Conservation (phyloP, 2,329 filamentous ascomycete genomes). For the Tetracladium maxilliforme region DNA sequence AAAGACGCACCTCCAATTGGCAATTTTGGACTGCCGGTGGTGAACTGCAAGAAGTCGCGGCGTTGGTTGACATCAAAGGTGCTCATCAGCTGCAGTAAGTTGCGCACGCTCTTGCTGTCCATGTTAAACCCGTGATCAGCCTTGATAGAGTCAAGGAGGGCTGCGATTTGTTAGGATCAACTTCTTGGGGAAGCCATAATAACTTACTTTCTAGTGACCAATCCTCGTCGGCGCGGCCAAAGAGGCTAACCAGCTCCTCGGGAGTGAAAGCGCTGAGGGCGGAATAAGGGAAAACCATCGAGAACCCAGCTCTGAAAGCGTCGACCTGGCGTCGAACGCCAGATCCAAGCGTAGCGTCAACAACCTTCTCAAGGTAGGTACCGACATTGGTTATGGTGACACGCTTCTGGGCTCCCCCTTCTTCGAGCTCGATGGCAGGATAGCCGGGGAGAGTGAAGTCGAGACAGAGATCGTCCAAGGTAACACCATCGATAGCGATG, state of each 20-base stretch:
- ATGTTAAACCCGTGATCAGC: constrained; percentile 98
- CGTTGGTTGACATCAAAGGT: constrained; percentile 61
- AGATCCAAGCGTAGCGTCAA: constrained; percentile 80
- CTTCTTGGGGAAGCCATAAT: not conserved
- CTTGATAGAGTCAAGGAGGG: constrained; percentile 95
- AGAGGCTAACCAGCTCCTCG: constrained; percentile 86
- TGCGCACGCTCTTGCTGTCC: constrained; percentile 91
- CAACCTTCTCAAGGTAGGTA: constrained; percentile 72
- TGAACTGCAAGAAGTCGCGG: constrained; percentile 92
- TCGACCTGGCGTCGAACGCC: constrained; percentile 83
- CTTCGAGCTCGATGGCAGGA: constrained; percentile 67
- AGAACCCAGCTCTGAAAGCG: constrained; percentile 82
- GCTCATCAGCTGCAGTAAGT: constrained; percentile 89
- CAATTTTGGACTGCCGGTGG: constrained; percentile 93
- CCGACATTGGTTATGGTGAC: constrained; percentile 91
- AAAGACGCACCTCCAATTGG: constrained; percentile 76
- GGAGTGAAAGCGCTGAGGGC: constrained; percentile 89
- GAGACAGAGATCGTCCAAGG: constrained; percentile 73
- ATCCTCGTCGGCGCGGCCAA: constrained; percentile 85
- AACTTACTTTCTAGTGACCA: constrained; percentile 95
- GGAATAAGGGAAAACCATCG: constrained; percentile 89
- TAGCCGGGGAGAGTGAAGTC: constrained; percentile 95
- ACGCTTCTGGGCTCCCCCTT: constrained; percentile 56
- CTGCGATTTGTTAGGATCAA: constrained; percentile 25
- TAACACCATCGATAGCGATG: constrained; percentile 61